Evolutionary conservation across 331 rosid species (phyloP), one percentile per base, ranked within the genome.

Genomic region (Spiraea crenata): DNA sequence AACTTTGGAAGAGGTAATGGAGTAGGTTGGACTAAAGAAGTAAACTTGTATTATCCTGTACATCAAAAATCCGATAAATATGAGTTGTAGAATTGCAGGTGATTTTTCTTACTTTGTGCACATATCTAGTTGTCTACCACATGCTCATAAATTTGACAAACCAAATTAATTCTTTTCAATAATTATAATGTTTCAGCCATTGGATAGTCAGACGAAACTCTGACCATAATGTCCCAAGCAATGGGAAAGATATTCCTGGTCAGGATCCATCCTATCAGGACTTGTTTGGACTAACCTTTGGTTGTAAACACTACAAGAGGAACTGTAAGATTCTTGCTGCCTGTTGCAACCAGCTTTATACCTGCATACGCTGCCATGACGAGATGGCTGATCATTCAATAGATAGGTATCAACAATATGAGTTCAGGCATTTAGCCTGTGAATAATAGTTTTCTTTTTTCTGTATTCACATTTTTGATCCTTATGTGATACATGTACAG

Each of bases 251-350:
- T 65, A 76, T 87, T 73, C 82, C 85, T 41, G 93, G 92, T 66
- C 89, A 83, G 81, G 59, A 79, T 79, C 91, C 97, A 63, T 93
- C 97, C 37, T 91, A 83, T 72, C 81, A 73, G 73, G 97, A 93
- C 72, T 87, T 88, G 57, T 83, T 69, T 65, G 76, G 84, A 58
- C 74, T 41, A 77, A 68, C 65, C 63, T 78, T 83, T 78, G 99
- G 99, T 25, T 93, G 99, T 81, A 82, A 91, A 76, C 99, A 93
- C 90, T 93, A 93, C 77, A 91, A 85, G 89, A 87, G 99, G 70
- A 91, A 82, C 82, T 91, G 97, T 70, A 93, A 93, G 83, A 91
- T 93, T 77, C 72, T 91, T 7, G 83, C 91, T 80, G 72, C 89
- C 31, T 93, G 99, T 74, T 93, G 99, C 95, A 86, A 87, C 86